Evolutionary conservation across 2,329 filamentous ascomycete species (phyloP).

Genomic region (Sordariomycetes sp.): DNA sequence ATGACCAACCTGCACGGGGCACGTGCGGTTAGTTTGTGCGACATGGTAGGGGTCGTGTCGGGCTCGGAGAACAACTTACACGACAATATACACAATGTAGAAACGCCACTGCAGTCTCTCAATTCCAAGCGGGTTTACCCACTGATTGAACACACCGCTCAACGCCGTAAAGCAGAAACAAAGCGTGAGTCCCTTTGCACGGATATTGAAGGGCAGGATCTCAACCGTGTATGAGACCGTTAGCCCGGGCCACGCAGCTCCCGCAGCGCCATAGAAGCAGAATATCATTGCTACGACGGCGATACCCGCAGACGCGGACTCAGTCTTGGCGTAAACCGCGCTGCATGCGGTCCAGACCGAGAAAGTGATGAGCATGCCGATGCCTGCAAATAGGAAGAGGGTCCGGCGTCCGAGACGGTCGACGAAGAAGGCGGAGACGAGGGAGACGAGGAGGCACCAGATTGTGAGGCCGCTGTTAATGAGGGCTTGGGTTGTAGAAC

Average conservation of each 20-base stretch:
- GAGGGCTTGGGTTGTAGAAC: slow-evolving; percentile 22
- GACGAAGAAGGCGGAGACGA: slow-evolving; percentile 24
- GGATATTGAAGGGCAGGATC: slow-evolving; percentile 35
- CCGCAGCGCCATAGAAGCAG: slow-evolving; percentile 38
- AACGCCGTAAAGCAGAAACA: slow-evolving; percentile 18
- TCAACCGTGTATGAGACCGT: slow-evolving; percentile 36
- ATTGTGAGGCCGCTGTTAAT: slow-evolving; percentile 9
- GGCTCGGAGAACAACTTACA: neutral
- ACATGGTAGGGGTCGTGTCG: neutral
- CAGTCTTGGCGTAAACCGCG: slow-evolving; percentile 16
- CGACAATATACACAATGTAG: slow-evolving; percentile 41
- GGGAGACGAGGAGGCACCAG: slow-evolving; percentile 27
- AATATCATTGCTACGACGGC: slow-evolving; percentile 21
- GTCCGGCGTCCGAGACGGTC: slow-evolving; percentile 30
- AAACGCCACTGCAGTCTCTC: slow-evolving; percentile 36
- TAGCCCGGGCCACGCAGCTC: slow-evolving; percentile 38
- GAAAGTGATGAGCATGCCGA: slow-evolving; percentile 16
- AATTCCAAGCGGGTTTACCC: slow-evolving; percentile 38
- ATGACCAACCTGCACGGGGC: slow-evolving; percentile 18
- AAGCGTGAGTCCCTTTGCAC: slow-evolving; percentile 32
- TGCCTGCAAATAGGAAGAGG: slow-evolving; percentile 34
- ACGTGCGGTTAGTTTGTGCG: neutral
- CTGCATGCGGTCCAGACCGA: slow-evolving; percentile 20
- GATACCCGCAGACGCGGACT: slow-evolving; percentile 14
- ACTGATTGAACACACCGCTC: slow-evolving; percentile 16